Conservation (phyloP, 1,284 basidiomycete genomes). For the Sporisorium exsertum region DNA sequence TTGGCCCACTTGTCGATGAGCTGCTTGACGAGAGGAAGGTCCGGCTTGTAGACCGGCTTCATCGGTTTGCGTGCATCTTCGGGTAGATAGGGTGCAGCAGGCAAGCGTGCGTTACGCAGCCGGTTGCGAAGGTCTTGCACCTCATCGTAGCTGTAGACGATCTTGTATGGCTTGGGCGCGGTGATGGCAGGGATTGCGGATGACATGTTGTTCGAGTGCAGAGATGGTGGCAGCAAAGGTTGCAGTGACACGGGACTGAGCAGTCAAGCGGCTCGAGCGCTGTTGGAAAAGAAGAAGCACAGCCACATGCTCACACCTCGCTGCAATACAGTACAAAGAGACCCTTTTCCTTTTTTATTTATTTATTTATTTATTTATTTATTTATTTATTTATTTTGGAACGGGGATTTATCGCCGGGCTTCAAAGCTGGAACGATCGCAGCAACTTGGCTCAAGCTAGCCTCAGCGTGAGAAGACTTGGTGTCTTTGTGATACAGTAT, state of each 20-base stretch:
- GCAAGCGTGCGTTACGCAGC: slow-evolving; percentile 46
- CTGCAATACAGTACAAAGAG: too few relatives aligned
- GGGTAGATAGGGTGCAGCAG: slow-evolving; percentile 39
- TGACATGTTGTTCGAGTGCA: slow-evolving; percentile 11
- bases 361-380: too few relatives aligned
- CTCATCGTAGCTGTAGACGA: slow-evolving; percentile 46
- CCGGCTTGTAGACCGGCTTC: slow-evolving; percentile 36
- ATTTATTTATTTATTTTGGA: too few relatives aligned
- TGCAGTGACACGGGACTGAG: too few relatives aligned
- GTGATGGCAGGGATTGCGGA: slow-evolving; percentile 39
- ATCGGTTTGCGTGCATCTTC: slow-evolving; percentile 29
- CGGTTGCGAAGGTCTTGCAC: slow-evolving; percentile 43
- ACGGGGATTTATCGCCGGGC: too few relatives aligned
- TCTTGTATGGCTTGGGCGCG: slow-evolving; percentile 45
- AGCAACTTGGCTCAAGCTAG: too few relatives aligned
- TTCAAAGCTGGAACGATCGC: too few relatives aligned
- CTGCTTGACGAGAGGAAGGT: slow-evolving; percentile 32
- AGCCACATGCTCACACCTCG: background rate
- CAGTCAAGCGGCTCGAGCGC: too few relatives aligned
- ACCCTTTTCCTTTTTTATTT: too few relatives aligned
- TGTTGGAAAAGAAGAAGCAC: too few relatives aligned
- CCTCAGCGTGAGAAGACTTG: too few relatives aligned
- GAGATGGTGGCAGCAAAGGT: background rate
- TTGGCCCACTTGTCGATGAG: slow-evolving; percentile 38
- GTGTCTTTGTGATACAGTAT: too few relatives aligned